Percentiles rank a stretch among this genome's conserved stretches.
Conservation (phyloP, 352 stramenopile species). For the Blastocystis sp. region DNA sequence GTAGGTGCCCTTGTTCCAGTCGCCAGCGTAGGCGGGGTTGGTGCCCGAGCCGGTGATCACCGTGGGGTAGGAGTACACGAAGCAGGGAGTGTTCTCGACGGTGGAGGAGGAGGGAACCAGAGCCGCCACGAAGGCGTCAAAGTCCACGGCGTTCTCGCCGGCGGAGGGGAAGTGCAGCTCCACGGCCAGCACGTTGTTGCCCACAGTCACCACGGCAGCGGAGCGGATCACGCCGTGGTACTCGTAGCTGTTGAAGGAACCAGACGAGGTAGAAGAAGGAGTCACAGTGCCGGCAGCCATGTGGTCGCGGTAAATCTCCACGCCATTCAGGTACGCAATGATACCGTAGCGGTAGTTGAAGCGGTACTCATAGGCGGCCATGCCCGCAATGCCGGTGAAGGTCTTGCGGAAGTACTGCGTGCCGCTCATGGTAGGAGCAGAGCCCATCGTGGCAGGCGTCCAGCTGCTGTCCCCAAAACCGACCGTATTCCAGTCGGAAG, state of each 20-base stretch:
- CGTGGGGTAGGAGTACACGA: neutral
- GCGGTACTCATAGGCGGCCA: slow-evolving; percentile 13
- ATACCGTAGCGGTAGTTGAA: slow-evolving; percentile 22
- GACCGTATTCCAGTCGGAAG: neutral
- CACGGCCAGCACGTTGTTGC: neutral
- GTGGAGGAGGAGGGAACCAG: neutral
- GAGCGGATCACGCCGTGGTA: slow-evolving; percentile 19
- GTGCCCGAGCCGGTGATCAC: neutral
- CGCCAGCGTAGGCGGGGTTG: too few species aligned
- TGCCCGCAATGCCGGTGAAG: slow-evolving; percentile 3
- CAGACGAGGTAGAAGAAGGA: neutral
- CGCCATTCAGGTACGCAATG: slow-evolving; percentile 19
- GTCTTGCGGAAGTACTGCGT: slow-evolving; percentile 58
- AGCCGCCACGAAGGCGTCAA: neutral
- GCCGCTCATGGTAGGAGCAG: neutral
- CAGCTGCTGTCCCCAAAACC: neutral
- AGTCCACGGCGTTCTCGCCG: neutral
- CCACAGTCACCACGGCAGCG: neutral
- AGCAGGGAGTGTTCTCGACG: neutral
- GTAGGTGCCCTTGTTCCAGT: neutral
- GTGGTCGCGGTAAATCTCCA: slow-evolving; percentile 35
- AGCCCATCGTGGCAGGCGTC: neutral
- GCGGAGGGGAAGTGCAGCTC: slow-evolving; percentile 10
- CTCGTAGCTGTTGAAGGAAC: neutral
- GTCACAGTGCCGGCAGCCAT: neutral